Evolutionary conservation across 148 eudicot species (phyloP), one percentile per base, ranked within the genome.

Genomic region (Bassia scoparia): DNA sequence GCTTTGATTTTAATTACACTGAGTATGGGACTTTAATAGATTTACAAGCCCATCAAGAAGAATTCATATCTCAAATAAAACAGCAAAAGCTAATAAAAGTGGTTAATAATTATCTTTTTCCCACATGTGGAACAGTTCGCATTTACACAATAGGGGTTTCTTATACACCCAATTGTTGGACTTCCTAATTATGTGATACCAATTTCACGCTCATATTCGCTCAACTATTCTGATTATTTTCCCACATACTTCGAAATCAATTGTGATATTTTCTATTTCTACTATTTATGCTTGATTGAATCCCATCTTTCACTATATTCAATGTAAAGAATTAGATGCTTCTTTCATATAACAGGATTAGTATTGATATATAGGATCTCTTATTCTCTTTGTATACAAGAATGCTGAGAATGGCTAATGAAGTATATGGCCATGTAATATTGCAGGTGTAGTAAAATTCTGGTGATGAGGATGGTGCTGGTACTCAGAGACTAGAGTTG

Each of bases 401-500:
- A 12, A 2, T 48, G n/a, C n/a, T n/a, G n/a, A n/a, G n/a, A n/a
- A n/a, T n/a, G n/a, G n/a, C n/a, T n/a, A n/a, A n/a, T n/a, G n/a
- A n/a, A n/a, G n/a, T 63, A 14, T 10, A 55, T 73, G 14, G 69
- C 26, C 12, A n/a, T 61, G 4, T 75, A 26, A 72, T 74, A 56
- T 81, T 61, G 76, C 93, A 90, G 96, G 85, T 69, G 80, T 72
- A 33, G 37, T 61, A 50, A 68, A 44, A 26, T n/a, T 61, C 82
- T 61, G 77, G 65, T 41, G 82, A 83, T 68, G 83, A 77, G 55
- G 50, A 76, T 65, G 76, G 35, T 53, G 55, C 76, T 48, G 74
- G 76, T 82, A 76, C 76, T 59, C 90, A 82, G 77, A 84, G 91
- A 78, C 86, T 94, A 61, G 97, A n/a, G 98, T 37, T 77, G 89